Conservation (phyloP, 768 basidiomycete genomes). For the Russula foetens region DNA sequence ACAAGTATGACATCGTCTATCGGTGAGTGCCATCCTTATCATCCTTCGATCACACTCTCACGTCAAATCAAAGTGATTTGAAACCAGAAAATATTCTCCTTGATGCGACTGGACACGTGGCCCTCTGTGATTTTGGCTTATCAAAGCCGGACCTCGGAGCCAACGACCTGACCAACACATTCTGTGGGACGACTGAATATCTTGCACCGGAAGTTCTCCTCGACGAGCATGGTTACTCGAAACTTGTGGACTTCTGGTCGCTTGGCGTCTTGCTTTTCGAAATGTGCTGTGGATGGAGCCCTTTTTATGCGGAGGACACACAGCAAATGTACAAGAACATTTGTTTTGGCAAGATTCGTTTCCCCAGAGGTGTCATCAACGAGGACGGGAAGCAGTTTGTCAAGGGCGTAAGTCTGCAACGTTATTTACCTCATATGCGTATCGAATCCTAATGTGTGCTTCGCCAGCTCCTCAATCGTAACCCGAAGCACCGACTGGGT, state of each 20-base stretch:
- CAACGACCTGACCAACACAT: slow-evolving; percentile 97
- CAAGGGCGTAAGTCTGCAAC: slow-evolving; percentile 68
- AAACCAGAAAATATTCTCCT: slow-evolving; percentile 99
- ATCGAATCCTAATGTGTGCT: not conserved
- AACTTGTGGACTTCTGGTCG: slow-evolving; percentile 98
- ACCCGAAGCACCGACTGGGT: slow-evolving; percentile 95
- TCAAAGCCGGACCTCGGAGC: slow-evolving; percentile 92
- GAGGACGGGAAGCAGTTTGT: slow-evolving; percentile 99
- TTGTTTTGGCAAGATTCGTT: slow-evolving; percentile 97
- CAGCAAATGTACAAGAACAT: slow-evolving; percentile 99
- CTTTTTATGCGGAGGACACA: slow-evolving; percentile 98
- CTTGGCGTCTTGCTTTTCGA: slow-evolving; percentile 94
- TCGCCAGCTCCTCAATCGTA: slow-evolving; percentile 85
- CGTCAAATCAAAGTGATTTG: slow-evolving; percentile 55
- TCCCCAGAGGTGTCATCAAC: slow-evolving; percentile 92
- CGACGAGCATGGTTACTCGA: slow-evolving; percentile 96
- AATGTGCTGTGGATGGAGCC: slow-evolving; percentile 99
- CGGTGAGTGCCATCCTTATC: slow-evolving; percentile 48
- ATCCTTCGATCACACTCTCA: not conserved
- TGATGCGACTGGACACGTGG: slow-evolving; percentile 97
- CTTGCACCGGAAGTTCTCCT: slow-evolving; percentile 98
- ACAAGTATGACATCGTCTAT: slow-evolving; percentile 94
- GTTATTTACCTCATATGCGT: not conserved
- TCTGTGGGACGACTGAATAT: slow-evolving; percentile 98
- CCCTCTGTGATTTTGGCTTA: slow-evolving; percentile 95